Base-by-base conservation (phyloP, 1,284 basidiomycete genomes). In the Cutaneotrichosporon mucoides region DNA sequence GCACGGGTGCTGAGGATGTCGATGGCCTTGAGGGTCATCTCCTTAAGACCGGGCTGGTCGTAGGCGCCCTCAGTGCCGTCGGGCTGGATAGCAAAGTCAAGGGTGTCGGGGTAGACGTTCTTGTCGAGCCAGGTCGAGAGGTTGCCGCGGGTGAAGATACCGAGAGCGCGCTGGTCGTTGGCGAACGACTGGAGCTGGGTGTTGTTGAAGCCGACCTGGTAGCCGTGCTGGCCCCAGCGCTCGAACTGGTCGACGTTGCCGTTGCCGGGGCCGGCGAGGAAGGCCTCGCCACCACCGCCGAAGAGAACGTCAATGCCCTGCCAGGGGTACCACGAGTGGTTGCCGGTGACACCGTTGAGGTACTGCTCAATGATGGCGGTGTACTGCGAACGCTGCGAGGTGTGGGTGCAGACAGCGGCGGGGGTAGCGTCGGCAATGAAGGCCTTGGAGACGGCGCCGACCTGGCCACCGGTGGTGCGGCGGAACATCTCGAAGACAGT, bases 11-110 rank as follows among this genome's bases (percentile, higher is more conserved):
- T 55, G 16, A 81, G 73, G 45, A 80, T 78, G 61, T 79, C 78
- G 52, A 80, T 72, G 5, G 79, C 77, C 65, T 79, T 79, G 59
- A 78, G 64, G 33, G 79, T 79, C 78, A 80, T 79, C n/a, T 80
- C 73, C 63, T 76, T 79, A 53, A 79, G 71, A 36, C 79, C 78
- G 2, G 79, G 78, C 53, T 73, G 72, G 67, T 79, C 76, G 49
- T 67, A 65, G n/a, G 77, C 72, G 35, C 73, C 75, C 34, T 63
- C 36, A 12, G 66, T 58, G 46, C 73, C 73, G 40, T 65, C 61
- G 43, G 74, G 68, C 43, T 62, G 60, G 61, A 72, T 62, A 35
- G 69, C 69, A 53, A 66, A 59, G 36, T 66, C 59, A 9, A 79
- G 67, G 53, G 73, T 68, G 52, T 73, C 67, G 16, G 67, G 69